phyloP scores from a whole-genome alignment of 148 eudicot species.

The Rheum nobile region DNA sequence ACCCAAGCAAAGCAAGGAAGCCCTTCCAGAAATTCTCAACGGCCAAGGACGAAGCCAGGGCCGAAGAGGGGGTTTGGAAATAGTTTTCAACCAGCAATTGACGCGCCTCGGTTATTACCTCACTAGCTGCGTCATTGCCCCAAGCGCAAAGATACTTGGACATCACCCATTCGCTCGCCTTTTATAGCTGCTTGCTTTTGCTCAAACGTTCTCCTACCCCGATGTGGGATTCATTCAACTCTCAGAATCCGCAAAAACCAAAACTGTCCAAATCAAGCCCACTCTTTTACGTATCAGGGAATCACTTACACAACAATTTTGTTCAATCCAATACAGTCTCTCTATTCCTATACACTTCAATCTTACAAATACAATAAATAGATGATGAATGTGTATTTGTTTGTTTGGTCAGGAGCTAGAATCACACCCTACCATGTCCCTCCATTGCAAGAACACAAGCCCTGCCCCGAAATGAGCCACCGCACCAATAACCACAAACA shows the following conservation, averaged over 20 bases:
- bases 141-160: slow-evolving; percentile 28
- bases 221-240: not conserved
- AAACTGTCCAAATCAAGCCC: not conserved
- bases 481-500: slow-evolving; percentile 84
- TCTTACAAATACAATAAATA: not conserved
- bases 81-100: slow-evolving; percentile 54
- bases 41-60: slow-evolving; percentile 28
- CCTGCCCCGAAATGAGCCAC: slow-evolving; percentile 88
- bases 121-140: slow-evolving; percentile 50
- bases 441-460: slow-evolving; percentile 46
- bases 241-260: not conserved
- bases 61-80: slow-evolving; percentile 50
- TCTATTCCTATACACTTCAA: not conserved
- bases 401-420: slow-evolving; percentile 3
- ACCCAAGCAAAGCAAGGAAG: slow-evolving; percentile 19
- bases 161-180: not conserved
- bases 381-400: not conserved
- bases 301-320: not conserved
- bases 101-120: slow-evolving; percentile 50
- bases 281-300: not conserved
- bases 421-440: slow-evolving; percentile 40
- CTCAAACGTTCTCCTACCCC: not conserved
- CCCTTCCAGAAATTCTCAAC: slow-evolving; percentile 43
- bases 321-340: not conserved
- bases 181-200: not conserved